phyloP scores from a whole-genome alignment of 2,329 filamentous ascomycete species.

The Colletotrichum incanum region DNA sequence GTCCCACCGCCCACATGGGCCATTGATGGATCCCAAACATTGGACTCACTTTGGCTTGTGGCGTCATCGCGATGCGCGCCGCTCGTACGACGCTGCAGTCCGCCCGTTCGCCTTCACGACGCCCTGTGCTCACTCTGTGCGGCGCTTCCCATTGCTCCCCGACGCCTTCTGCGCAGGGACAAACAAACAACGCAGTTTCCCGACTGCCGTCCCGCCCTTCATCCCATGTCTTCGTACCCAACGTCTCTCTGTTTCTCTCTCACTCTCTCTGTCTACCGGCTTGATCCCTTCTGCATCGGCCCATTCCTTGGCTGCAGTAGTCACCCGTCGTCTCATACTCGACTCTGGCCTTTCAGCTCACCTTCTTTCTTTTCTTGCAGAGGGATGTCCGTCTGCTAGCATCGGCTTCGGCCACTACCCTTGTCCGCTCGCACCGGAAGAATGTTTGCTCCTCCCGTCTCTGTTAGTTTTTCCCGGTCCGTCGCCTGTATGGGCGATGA shows the following conservation, averaged over 20 bases:
- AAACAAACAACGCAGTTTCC: neutral
- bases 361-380: neutral
- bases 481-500: neutral
- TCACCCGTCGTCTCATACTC: neutral
- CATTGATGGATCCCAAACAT: slow-evolving; percentile 37
- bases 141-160: neutral
- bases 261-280: too few species aligned
- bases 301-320: slow-evolving; percentile 6
- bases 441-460: neutral
- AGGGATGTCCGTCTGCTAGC: neutral
- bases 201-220: neutral
- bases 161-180: slow-evolving; percentile 4
- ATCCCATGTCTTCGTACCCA: neutral
- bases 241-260: neutral
- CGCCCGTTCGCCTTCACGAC: neutral
- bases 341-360: neutral
- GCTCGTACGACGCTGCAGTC: slow-evolving; percentile 16
- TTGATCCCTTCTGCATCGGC: neutral
- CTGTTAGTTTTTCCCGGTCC: neutral
- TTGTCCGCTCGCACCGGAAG: neutral
- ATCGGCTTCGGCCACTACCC: neutral
- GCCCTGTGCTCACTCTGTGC: slow-evolving; percentile 11
- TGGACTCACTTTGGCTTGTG: slow-evolving; percentile 29
- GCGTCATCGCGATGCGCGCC: slow-evolving; percentile 10
- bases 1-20: slow-evolving; percentile 27